phyloP scores from a whole-genome alignment of 2,329 filamentous ascomycete species.

The Phaeosphaeriaceae sp. region DNA sequence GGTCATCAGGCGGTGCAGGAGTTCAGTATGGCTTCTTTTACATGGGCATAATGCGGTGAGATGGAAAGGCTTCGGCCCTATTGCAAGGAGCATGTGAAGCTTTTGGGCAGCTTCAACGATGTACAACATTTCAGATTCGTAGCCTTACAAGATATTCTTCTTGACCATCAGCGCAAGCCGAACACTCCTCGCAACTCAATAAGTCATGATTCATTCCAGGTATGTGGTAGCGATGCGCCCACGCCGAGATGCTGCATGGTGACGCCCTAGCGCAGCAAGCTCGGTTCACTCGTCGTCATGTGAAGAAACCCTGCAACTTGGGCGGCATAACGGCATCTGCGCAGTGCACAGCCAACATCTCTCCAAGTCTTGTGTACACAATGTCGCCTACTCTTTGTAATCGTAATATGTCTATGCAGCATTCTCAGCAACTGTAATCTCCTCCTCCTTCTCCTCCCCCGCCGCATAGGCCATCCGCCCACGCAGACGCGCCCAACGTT shows the following conservation, averaged over 20 bases:
- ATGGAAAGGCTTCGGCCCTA: neutral
- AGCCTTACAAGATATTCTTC: too few relatives aligned
- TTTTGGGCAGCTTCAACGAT: neutral
- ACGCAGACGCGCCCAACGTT: neutral
- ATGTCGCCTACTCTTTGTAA: constrained; percentile 4
- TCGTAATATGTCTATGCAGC: constrained; percentile 11
- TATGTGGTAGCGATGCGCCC: constrained; percentile 1
- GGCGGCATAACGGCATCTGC: constrained; percentile 21
- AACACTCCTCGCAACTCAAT: neutral
- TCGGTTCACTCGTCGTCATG: constrained; percentile 26
- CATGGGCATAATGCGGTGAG: neutral
- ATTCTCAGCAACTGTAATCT: neutral
- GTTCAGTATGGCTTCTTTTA: constrained; percentile 1
- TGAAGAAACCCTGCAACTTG: constrained; percentile 26
- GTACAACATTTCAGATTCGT: neutral
- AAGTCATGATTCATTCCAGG: neutral
- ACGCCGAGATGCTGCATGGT: constrained; percentile 20
- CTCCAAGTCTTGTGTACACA: constrained; percentile 1
- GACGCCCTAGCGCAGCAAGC: constrained; percentile 22
- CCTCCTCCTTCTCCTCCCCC: neutral
- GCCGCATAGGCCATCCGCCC: neutral
- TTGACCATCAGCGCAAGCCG: too few relatives aligned
- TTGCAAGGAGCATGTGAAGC: neutral
- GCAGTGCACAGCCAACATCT: constrained; percentile 14
- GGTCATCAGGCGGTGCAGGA: neutral